phyloP scores from a whole-genome alignment of 345 rosid genomes.

The Capsella bursapastoris region DNA sequence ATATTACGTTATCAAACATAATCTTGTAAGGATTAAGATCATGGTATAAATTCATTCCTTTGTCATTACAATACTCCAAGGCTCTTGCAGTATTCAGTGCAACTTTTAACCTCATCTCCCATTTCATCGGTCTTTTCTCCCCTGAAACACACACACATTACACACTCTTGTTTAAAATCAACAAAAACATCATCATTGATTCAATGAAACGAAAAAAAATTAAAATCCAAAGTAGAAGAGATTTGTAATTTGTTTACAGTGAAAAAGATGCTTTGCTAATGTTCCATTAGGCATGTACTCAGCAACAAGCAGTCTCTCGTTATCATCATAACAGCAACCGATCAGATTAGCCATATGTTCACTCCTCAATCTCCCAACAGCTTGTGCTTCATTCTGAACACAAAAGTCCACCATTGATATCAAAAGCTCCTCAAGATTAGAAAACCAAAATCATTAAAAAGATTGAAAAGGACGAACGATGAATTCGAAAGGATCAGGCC shows the following conservation, averaged over 20 bases:
- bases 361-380: slow-evolving; percentile 83
- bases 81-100: slow-evolving; percentile 82
- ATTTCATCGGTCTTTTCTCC: slow-evolving; percentile 96
- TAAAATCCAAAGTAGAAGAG: not conserved
- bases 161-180: slow-evolving; percentile 16
- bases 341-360: slow-evolving; percentile 84
- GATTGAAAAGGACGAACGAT: slow-evolving; percentile 46
- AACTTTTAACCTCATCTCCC: slow-evolving; percentile 90
- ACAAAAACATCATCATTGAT: not conserved
- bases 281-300: slow-evolving; percentile 95
- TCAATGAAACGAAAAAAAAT: not conserved
- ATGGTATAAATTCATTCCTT: slow-evolving; percentile 79
- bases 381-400: slow-evolving; percentile 73
- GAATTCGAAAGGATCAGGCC: slow-evolving; percentile 81
- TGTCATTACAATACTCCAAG: slow-evolving; percentile 71
- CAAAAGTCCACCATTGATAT: not conserved
- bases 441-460: not conserved
- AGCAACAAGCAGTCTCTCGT: slow-evolving; percentile 82
- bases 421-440: not conserved
- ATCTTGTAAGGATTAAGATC: slow-evolving; percentile 90
- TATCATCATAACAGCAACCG: slow-evolving; percentile 87
- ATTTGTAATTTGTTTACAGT: slow-evolving; percentile 52
- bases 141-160: slow-evolving; percentile 49
- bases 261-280: slow-evolving; percentile 90
- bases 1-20: slow-evolving; percentile 77